Evolutionary conservation across 108 stramenopile species (phyloP).

Genomic region (Skeletonema marinoi): DNA sequence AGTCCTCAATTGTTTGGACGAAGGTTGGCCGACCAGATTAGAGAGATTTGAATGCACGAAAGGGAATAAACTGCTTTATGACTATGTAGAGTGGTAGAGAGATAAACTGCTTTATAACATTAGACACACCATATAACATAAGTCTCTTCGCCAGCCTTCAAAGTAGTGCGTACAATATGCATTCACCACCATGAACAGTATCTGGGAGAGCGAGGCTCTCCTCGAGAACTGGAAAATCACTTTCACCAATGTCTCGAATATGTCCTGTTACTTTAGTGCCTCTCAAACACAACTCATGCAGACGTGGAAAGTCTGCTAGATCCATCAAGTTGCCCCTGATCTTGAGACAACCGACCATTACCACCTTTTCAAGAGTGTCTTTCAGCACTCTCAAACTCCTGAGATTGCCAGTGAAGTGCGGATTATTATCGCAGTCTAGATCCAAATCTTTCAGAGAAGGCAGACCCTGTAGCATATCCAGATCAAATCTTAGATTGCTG

Average conservation of each 20-base stretch:
- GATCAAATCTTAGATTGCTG: not conserved
- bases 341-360: not conserved
- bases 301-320: conserved; percentile 16
- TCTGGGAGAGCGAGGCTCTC: not conserved
- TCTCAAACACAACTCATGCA: not conserved
- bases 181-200: not conserved
- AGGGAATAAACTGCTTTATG: too few relatives aligned
- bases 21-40: too few relatives aligned
- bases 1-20: too few relatives aligned
- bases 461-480: not conserved
- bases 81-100: too few relatives aligned
- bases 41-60: too few relatives aligned
- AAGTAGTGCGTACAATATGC: too few relatives aligned
- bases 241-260: not conserved
- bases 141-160: too few relatives aligned
- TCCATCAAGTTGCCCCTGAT: conserved; percentile 2
- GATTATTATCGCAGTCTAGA: not conserved
- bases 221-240: not conserved
- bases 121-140: too few relatives aligned
- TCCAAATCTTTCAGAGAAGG: not conserved
- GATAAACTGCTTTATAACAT: too few relatives aligned
- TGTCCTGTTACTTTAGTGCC: not conserved
- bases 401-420: not conserved
- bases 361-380: not conserved
- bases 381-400: not conserved